Conservation (phyloP, 306 rosid species). For the Prosopis cineraria region DNA sequence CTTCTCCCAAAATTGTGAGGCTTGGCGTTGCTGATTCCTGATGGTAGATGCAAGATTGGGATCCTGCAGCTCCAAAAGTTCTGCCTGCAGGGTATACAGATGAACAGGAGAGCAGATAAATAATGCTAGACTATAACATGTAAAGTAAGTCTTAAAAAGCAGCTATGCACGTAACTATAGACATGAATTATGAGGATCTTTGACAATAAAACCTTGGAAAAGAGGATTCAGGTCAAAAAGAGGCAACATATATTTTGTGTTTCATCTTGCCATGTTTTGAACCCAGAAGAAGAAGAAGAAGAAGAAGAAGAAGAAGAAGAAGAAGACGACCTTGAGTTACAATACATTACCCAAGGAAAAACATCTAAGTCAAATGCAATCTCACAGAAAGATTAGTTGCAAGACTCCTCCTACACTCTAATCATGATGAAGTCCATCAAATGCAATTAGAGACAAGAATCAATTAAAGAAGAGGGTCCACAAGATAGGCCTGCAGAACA, state of each 20-base stretch:
- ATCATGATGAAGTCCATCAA: background rate
- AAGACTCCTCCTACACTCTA: background rate
- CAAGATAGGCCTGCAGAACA: background rate
- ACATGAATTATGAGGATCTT: background rate
- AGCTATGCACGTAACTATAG: background rate
- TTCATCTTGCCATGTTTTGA: too few species aligned
- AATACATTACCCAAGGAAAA: conserved; percentile 7
- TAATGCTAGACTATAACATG: conserved; percentile 6
- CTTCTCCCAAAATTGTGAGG: conserved; percentile 76
- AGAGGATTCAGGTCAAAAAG: conserved; percentile 1
- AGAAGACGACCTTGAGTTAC: background rate
- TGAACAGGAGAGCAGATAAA: conserved; percentile 25
- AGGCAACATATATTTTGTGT: conserved; percentile 1
- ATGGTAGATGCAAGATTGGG: conserved; percentile 70
- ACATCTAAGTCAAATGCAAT: background rate
- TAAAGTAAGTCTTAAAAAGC: background rate
- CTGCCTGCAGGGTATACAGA: conserved; percentile 60
- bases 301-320: too few species aligned
- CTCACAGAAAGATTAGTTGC: conserved; percentile 3
- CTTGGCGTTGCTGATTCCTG: conserved; percentile 68
- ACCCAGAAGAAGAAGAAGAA: too few species aligned
- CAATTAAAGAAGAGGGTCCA: conserved; percentile 1
- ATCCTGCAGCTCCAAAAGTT: conserved; percentile 87
- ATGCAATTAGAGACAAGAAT: conserved; percentile 7
- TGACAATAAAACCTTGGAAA: background rate